phyloP scores from a whole-genome alignment of 148 eudicot species.

The Suaeda aralocaspica region DNA sequence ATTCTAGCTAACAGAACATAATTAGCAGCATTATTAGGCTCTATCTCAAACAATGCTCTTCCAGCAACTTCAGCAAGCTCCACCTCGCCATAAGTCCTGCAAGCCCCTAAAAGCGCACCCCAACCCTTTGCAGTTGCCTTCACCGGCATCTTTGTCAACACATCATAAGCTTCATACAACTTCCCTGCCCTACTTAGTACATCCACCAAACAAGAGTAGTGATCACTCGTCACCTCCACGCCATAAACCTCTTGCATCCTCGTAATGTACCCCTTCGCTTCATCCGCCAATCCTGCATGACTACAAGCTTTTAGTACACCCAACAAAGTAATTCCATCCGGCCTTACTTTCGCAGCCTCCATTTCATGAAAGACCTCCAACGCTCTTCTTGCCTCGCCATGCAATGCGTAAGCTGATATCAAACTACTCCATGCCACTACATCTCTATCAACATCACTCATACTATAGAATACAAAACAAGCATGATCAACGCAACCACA shows the following conservation, averaged over 20 bases:
- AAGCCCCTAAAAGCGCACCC: constrained; percentile 66
- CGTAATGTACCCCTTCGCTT: constrained; percentile 38
- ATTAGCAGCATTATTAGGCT: constrained; percentile 58
- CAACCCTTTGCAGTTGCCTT: constrained; percentile 58
- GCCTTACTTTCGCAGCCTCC: constrained; percentile 39
- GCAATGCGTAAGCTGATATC: constrained; percentile 55
- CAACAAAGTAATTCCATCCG: constrained; percentile 53
- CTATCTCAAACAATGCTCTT: constrained; percentile 47
- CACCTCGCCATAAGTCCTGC: constrained; percentile 51
- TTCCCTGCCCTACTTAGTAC: constrained; percentile 55
- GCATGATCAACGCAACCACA: constrained; percentile 43
- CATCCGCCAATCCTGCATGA: constrained; percentile 50
- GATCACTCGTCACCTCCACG: constrained; percentile 44
- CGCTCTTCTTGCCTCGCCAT: constrained; percentile 44
- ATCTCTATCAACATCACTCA: constrained; percentile 44
- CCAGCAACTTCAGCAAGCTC: constrained; percentile 52
- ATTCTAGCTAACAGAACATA: constrained; percentile 48
- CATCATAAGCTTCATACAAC: constrained; percentile 43
- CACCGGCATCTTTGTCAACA: constrained; percentile 41
- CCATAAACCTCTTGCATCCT: constrained; percentile 37
- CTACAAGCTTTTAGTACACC: constrained; percentile 56
- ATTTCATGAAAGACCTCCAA: constrained; percentile 39
- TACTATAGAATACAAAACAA: constrained; percentile 29
- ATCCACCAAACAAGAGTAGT: constrained; percentile 58
- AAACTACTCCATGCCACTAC: constrained; percentile 62